Base-by-base conservation (phyloP, 2,329 filamentous ascomycete genomes). In the Escovopsis weberi region DNA sequence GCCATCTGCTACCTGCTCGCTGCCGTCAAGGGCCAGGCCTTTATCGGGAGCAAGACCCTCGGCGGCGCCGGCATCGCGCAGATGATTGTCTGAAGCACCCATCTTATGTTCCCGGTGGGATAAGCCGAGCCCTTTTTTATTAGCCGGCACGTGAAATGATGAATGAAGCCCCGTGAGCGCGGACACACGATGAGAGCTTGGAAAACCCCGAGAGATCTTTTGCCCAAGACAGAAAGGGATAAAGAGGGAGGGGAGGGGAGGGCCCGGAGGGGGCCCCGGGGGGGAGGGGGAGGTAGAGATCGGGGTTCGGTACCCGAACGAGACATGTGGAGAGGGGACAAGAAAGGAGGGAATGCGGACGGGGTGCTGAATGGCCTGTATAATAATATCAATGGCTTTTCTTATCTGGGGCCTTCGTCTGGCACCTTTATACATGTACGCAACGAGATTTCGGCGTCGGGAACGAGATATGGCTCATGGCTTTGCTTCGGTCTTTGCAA, bases 61-160 rank as follows among this genome's bases (percentile, higher is more conserved):
- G 91, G 91, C 51, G 91, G 91, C 42, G 82, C 85, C 52, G 89
- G 89, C 41, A 83, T 95, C 52, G 91, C 87, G 48, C 88, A 95
- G 70, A 95, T 96, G 89, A 95, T 96, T 65, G 87, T 96, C 57
- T 94, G 32, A 26, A 37, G 35, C 19, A 43, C 39, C 28, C 33
- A 10, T 15, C 15, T 15, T 15, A 15, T 15, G 15, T 15, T 15
- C 15, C 15, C 15, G 15, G 15, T 15, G 15, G 15, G 15, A 15
- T 15, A 15, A 15, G 15, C 15, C 15, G 15, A 15, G 15, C 15
- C 15, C 15, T 15, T 15, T 15, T 15, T 15, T 15, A 15, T 15
- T 15, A 15, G 15, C 15, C 15, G 15, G 42, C 26, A 45, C 35
- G 40, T 40, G n/a, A 38, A 35, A 46, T 43, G 44, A 41, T 35